Evolutionary conservation across 2,329 filamentous ascomycete genomes (phyloP).

Genomic region (Curvularia eragrostidis): DNA sequence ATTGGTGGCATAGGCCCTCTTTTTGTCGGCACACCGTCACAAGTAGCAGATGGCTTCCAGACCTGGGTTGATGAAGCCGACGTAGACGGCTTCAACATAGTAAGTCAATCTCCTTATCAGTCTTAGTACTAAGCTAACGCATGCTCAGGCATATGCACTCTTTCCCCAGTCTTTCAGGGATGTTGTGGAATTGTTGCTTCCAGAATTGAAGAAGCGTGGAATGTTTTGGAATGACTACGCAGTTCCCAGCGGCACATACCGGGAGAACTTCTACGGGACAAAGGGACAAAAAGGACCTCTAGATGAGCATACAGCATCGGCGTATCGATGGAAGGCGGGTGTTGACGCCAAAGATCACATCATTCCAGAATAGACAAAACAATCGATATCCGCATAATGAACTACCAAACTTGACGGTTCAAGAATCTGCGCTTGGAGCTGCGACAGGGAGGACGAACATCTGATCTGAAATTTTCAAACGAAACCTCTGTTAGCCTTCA

Average conservation of each 20-base stretch:
- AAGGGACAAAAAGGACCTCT: constrained; percentile 59
- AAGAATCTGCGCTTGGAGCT: too few relatives aligned
- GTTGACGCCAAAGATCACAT: constrained; percentile 41
- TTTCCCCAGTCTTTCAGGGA: constrained; percentile 73
- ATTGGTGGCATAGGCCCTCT: constrained; percentile 72
- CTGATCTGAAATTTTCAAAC: too few relatives aligned
- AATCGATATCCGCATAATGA: neutral
- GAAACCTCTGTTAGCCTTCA: too few relatives aligned
- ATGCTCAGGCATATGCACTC: constrained; percentile 63
- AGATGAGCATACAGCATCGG: constrained; percentile 60
- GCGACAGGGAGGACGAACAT: too few relatives aligned
- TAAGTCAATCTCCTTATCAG: constrained; percentile 48
- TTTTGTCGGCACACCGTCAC: constrained; percentile 67
- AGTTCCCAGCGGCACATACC: constrained; percentile 64
- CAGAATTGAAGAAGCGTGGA: constrained; percentile 66
- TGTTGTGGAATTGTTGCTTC: constrained; percentile 69
- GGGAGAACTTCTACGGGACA: constrained; percentile 65
- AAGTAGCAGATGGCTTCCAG: constrained; percentile 72
- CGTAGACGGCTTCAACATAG: constrained; percentile 77
- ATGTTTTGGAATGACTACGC: constrained; percentile 63
- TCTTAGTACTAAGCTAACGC: neutral
- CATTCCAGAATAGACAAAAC: constrained; percentile 25
- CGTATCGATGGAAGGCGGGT: constrained; percentile 53
- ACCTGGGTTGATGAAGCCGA: constrained; percentile 72
- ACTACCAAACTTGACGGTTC: neutral